Percentiles rank a stretch among this genome's conserved stretches.
Evolutionary conservation across 345 rosid genomes (phyloP).

Genomic region (Corymbia maculata): DNA sequence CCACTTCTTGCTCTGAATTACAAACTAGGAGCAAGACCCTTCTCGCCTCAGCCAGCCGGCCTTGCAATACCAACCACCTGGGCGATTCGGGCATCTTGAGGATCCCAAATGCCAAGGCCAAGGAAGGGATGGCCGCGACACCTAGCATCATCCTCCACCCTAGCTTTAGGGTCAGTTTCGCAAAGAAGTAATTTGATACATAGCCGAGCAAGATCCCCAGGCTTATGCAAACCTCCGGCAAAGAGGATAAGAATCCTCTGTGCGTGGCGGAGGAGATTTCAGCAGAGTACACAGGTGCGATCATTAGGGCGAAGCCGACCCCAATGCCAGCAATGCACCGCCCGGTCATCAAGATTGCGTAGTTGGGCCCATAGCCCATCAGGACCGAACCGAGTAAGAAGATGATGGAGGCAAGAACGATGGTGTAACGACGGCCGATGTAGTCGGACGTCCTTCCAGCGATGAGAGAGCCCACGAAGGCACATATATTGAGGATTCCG

Average conservation of each 20-base stretch:
- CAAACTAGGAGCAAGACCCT: conserved; percentile 28
- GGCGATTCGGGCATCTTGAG: conserved; percentile 82
- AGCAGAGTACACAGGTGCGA: conserved; percentile 76
- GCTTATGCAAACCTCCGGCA: conserved; percentile 73
- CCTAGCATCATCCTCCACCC: conserved; percentile 96
- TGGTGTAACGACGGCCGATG: conserved; percentile 55
- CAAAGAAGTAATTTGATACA: conserved; percentile 44
- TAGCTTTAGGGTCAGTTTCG: conserved; percentile 52
- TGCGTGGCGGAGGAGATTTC: conserved; percentile 60
- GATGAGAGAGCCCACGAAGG: conserved; percentile 16
- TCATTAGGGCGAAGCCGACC: conserved; percentile 79
- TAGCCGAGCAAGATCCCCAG: conserved; percentile 63
- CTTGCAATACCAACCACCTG: conserved; percentile 65
- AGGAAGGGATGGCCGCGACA: conserved; percentile 64
- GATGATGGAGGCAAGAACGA: conserved; percentile 42
- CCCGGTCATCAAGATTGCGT: conserved; percentile 44
- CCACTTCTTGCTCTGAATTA: conserved; percentile 54
- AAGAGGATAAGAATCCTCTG: conserved; percentile 56
- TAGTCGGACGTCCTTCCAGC: conserved; percentile 78
- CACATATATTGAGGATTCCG: conserved; percentile 68
- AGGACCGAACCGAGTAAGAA: conserved; percentile 65
- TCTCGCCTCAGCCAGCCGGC: conserved; percentile 54
- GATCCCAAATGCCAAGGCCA: conserved; percentile 36
- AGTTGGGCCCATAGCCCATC: conserved; percentile 77
- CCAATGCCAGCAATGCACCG: conserved; percentile 73